Evolutionary conservation across 176 grass and related monocot genomes (phyloP).

Genomic region (Juncus effusus): DNA sequence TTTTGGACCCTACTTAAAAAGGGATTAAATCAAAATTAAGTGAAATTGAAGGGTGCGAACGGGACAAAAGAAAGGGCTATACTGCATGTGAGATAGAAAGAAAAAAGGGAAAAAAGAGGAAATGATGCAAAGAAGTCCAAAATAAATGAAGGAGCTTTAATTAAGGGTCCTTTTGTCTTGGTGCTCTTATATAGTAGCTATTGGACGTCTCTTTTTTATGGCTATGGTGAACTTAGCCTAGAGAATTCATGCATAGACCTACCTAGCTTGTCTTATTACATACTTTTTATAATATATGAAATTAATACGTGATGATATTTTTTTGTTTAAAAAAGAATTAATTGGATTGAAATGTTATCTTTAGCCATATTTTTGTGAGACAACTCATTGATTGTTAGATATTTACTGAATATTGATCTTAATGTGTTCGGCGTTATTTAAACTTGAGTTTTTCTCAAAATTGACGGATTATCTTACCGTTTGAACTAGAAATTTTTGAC

Average conservation of each 20-base stretch:
- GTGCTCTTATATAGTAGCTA: slow-evolving; percentile 13
- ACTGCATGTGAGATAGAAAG: slow-evolving; percentile 11
- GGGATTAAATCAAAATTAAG: neutral
- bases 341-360: too few species aligned
- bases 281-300: too few species aligned
- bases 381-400: too few species aligned
- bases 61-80: slow-evolving; percentile 1
- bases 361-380: too few species aligned
- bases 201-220: slow-evolving; percentile 8
- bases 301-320: too few species aligned
- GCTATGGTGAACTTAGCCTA: neutral
- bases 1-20: neutral
- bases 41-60: neutral
- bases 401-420: too few species aligned
- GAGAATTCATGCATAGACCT: neutral
- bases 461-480: too few species aligned
- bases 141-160: slow-evolving; percentile 27
- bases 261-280: too few species aligned
- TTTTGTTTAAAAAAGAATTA: too few species aligned
- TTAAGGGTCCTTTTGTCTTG: slow-evolving; percentile 26
- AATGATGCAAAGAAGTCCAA: slow-evolving; percentile 8
- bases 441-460: too few species aligned
- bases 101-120: slow-evolving; percentile 8
- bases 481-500: too few species aligned
- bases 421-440: too few species aligned